Conservation (phyloP, 2,329 filamentous ascomycete genomes). For the Fusarium devonianum region DNA sequence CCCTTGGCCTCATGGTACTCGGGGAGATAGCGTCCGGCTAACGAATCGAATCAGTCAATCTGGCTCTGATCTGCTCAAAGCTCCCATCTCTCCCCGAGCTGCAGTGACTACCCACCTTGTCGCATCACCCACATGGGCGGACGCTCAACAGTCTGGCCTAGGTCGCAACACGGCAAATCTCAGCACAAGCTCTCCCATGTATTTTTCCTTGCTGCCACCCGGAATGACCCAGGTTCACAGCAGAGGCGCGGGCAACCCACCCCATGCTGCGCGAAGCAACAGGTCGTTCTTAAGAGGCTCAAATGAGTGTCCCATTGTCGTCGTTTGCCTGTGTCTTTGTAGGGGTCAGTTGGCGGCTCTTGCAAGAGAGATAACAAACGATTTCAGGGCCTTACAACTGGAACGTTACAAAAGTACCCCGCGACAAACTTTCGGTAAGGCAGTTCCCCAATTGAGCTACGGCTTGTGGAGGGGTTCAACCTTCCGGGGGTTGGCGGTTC, state of each 20-base stretch:
- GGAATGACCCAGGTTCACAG: neutral
- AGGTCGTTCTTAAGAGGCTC: slow-evolving; percentile 91
- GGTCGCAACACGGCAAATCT: slow-evolving; percentile 28
- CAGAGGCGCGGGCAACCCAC: slow-evolving; percentile 56
- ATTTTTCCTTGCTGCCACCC: slow-evolving; percentile 1
- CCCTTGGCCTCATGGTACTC: slow-evolving; percentile 98
- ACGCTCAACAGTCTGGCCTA: slow-evolving; percentile 88
- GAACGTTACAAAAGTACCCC: slow-evolving; percentile 14
- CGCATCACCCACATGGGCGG: slow-evolving; percentile 99
- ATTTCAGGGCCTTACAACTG: slow-evolving; percentile 8
- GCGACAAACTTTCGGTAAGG: slow-evolving; percentile 14
- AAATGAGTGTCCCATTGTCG: slow-evolving; percentile 73
- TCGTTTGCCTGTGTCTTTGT: slow-evolving; percentile 1
- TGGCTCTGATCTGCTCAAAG: too few relatives aligned
- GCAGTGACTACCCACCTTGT: slow-evolving; percentile 71
- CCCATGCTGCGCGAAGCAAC: slow-evolving; percentile 86
- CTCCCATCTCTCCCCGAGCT: slow-evolving; percentile 15
- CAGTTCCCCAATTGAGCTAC: slow-evolving; percentile 1
- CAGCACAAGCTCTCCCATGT: slow-evolving; percentile 31
- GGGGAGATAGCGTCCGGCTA: slow-evolving; percentile 94
- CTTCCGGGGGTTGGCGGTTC: slow-evolving; percentile 12
- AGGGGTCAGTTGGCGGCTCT: slow-evolving; percentile 7
- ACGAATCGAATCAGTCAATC: slow-evolving; percentile 17
- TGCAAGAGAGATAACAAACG: slow-evolving; percentile 13
- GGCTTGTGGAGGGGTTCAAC: slow-evolving; percentile 23